A percentile compares a stretch with the other conserved stretches of the same genome.
Conservation (phyloP, 139 green algal genomes). For the Coccomyxa sp. region DNA sequence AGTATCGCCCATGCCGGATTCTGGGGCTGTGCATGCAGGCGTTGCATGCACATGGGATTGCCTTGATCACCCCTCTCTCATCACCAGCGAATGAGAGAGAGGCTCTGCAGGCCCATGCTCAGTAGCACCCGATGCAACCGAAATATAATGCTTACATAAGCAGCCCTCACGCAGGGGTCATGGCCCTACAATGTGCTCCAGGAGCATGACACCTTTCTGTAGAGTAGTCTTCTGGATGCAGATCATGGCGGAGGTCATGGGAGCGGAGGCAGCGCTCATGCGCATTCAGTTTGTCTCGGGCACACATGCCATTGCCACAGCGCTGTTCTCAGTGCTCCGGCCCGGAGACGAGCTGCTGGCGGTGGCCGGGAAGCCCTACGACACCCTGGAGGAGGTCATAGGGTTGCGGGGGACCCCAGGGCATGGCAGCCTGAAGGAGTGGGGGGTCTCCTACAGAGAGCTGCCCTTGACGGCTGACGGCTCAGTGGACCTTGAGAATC, state of each 20-base stretch:
- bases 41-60: too few species aligned
- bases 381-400: slow-evolving; percentile 96
- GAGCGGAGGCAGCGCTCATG: slow-evolving; percentile 81
- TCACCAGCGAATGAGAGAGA: too few species aligned
- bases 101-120: too few species aligned
- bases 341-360: slow-evolving; percentile 89
- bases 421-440: slow-evolving; percentile 80
- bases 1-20: too few species aligned
- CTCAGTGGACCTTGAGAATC: slow-evolving; percentile 65
- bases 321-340: slow-evolving; percentile 78
- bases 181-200: too few species aligned
- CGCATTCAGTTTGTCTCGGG: slow-evolving; percentile 86
- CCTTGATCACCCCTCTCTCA: too few species aligned
- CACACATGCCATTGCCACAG: slow-evolving; percentile 88
- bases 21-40: too few species aligned
- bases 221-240: slow-evolving; percentile 21
- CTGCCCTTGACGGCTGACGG: slow-evolving; percentile 48
- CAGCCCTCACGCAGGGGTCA: too few species aligned
- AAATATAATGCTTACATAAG: too few species aligned
- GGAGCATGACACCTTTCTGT: background rate
- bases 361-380: slow-evolving; percentile 86
- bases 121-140: too few species aligned
- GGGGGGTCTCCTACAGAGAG: slow-evolving; percentile 80
- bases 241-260: slow-evolving; percentile 85
- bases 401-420: slow-evolving; percentile 66